Conservation (phyloP, 2,329 filamentous ascomycete species). For the Sordariomycetes sp. region DNA sequence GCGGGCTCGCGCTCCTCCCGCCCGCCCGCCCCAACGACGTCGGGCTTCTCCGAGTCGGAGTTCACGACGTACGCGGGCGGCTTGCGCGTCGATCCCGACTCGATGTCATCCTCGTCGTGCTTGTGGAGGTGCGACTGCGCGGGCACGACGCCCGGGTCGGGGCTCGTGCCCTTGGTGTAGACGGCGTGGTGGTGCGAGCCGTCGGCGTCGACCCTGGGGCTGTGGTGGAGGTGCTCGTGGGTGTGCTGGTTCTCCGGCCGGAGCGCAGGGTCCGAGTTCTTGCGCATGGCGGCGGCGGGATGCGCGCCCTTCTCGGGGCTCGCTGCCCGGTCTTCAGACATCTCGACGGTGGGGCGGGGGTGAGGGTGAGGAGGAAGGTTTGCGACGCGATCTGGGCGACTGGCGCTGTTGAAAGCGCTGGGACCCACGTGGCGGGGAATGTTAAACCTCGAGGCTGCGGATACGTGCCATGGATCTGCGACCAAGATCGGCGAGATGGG, state of each 20-base stretch:
- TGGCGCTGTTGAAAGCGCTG: background rate
- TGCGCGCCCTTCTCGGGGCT: background rate
- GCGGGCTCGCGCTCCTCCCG: slow-evolving; percentile 12
- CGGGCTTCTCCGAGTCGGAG: slow-evolving; percentile 26
- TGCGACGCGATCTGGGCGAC: background rate
- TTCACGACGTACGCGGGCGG: slow-evolving; percentile 16
- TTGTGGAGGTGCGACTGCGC: slow-evolving; percentile 23
- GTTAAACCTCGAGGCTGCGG: background rate
- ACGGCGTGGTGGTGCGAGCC: slow-evolving; percentile 23
- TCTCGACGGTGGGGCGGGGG: background rate
- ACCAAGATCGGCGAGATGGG: background rate
- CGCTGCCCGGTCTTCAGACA: background rate
- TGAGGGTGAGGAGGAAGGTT: background rate
- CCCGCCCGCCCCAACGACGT: slow-evolving; percentile 17
- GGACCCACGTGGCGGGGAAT: background rate
- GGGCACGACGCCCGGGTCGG: slow-evolving; percentile 22
- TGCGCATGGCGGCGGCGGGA: slow-evolving; percentile 8
- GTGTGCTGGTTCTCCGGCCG: slow-evolving; percentile 28
- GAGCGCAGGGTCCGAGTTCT: slow-evolving; percentile 20
- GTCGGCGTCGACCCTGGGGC: slow-evolving; percentile 18
- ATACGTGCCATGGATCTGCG: background rate
- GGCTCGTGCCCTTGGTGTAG: slow-evolving; percentile 31
- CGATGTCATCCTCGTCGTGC: slow-evolving; percentile 18
- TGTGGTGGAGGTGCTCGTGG: slow-evolving; percentile 32
- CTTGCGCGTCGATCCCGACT: slow-evolving; percentile 13